These are phyloP conservation scores for Eimeria praecox DNA, from an alignment of 169 alveolate genomes.

Conservation along the genomic window DNA sequence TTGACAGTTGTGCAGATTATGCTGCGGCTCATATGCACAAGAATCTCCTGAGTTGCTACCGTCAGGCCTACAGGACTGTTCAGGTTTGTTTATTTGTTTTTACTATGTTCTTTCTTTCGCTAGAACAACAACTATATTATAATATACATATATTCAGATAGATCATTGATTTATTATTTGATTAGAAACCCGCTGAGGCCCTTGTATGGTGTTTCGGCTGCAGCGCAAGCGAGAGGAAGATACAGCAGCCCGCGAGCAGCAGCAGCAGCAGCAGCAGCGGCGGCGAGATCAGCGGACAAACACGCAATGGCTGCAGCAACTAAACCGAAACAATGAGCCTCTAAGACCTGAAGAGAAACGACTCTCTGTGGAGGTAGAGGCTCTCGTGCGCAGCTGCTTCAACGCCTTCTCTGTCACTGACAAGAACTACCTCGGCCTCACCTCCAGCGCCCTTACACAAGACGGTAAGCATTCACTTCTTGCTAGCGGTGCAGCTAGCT, in stretches of 20 bases:
- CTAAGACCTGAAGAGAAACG: slow-evolving; percentile 72
- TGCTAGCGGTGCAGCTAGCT: not conserved
- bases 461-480: not conserved
- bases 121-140: too few relatives aligned
- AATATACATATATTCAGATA: too few relatives aligned
- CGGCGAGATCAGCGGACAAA: slow-evolving; percentile 7
- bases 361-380: slow-evolving; percentile 82
- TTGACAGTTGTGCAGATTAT: slow-evolving; percentile 89
- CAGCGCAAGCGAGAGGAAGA: slow-evolving; percentile 22
- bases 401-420: slow-evolving; percentile 91
- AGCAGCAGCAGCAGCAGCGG: slow-evolving; percentile 38
- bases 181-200: not conserved
- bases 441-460: slow-evolving; percentile 75
- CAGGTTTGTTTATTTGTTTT: slow-evolving; percentile 61
- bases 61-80: slow-evolving; percentile 86
- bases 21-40: slow-evolving; percentile 89
- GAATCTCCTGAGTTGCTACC: slow-evolving; percentile 87
- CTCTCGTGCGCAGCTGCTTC: slow-evolving; percentile 82
- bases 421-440: slow-evolving; percentile 86
- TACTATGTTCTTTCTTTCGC: too few relatives aligned
- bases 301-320: slow-evolving; percentile 75
- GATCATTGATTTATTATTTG: not conserved
- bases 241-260: not conserved
- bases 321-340: slow-evolving; percentile 12
- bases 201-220: not conserved